Base-by-base conservation (phyloP, 306 rosid genomes). In the Prunus armeniaca region DNA sequence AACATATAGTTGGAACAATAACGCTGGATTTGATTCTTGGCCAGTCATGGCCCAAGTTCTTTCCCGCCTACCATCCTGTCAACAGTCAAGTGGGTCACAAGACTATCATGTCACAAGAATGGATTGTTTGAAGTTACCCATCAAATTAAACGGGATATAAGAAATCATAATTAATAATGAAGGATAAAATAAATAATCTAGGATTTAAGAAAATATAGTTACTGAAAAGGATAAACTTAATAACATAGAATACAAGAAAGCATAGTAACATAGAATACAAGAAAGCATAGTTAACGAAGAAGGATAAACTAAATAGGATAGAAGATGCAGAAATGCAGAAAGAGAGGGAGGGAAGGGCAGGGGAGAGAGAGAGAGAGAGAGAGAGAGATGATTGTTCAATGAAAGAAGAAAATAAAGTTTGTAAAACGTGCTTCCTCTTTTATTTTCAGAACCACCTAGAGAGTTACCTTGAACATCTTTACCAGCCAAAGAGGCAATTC, bases 401-500 rank as follows among this genome's bases (percentile, higher is more conserved):
- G 78, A 67, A 67, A 72, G 56, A 38, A 38, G 43, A 12, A 56
- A 2, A 77, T 9, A 73, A 41, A n/a, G 0, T 67, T 71, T 47
- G 4, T 46, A 10, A 10, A 65, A 51, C 9, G 65, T 17, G 61
- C 22, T 41, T 60, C 75, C 34, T 49, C 69, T 58, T 57, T 68
- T 74, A 76, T 32, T 32, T 30, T 28, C 9, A 78, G 30, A 41
- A 12, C 56, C 50, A n/a, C 24, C 41, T 19, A 38, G 20, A 79
- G 66, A 77, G 84, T 85, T 87, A 93, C 98, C 98, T 90, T 95
- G 81, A 95, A 95, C 82, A 92, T 79, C 20, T 86, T 93, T 82
- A 95, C 91, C 46, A 95, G 87, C 98, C 98, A 95, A 70, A 89
- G 90, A 72, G 97, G 98, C 90, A 95, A 78, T 79, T 92, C 97